phyloP scores from a whole-genome alignment of 2,329 filamentous ascomycete species.

The Aspergillus nomiae region DNA sequence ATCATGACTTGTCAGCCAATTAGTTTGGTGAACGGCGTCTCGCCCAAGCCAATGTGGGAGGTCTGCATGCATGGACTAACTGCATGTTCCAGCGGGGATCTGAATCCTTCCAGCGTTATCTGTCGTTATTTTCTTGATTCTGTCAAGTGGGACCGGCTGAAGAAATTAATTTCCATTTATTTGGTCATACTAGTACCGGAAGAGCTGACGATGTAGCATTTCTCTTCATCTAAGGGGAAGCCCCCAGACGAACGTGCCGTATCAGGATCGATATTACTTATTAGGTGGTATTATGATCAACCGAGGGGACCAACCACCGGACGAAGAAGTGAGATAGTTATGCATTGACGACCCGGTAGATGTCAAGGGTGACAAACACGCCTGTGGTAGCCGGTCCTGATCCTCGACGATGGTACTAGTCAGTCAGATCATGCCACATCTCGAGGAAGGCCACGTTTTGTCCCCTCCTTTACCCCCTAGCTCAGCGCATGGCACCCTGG shows the following conservation, averaged over 20 bases:
- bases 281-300: neutral
- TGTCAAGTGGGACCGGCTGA: neutral
- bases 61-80: constrained; percentile 1
- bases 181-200: neutral
- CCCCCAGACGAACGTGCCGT: constrained; percentile 1
- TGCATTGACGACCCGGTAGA: neutral
- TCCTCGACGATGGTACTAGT: neutral
- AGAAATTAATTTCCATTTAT: neutral
- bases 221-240: neutral
- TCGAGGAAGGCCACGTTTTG: constrained; percentile 10
- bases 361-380: neutral
- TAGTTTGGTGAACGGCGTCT: neutral
- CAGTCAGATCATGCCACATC: constrained; percentile 5
- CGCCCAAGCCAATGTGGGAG: neutral
- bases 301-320: neutral
- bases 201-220: neutral
- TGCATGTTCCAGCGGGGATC: neutral
- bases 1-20: neutral
- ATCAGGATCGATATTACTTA: neutral
- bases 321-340: neutral
- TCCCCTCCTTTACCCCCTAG: neutral
- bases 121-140: neutral
- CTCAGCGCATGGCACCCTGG: constrained; percentile 13
- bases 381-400: neutral
- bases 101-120: neutral